phyloP scores from a whole-genome alignment of 805 yeast genomes.

The Zygoascus flipseniorum region DNA sequence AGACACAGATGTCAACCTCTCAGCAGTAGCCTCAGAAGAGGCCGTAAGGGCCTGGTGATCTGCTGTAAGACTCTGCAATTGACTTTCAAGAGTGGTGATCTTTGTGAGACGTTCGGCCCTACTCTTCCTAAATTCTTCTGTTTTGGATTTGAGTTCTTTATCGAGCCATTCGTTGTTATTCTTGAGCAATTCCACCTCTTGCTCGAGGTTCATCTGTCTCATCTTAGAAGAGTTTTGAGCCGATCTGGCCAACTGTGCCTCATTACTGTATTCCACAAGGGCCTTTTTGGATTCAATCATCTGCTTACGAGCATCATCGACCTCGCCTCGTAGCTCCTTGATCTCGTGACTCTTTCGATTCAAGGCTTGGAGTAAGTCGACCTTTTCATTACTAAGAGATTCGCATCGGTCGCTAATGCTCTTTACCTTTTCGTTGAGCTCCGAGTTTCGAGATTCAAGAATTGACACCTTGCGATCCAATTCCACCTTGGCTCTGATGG shows the following conservation, averaged over 20 bases:
- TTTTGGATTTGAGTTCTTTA: constrained; percentile 29
- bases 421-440: not conserved
- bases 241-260: constrained; percentile 29
- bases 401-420: constrained; percentile 12
- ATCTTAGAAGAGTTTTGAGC: constrained; percentile 25
- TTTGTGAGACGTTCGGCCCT: constrained; percentile 27
- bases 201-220: constrained; percentile 32
- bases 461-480: constrained; percentile 30
- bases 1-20: constrained; percentile 32
- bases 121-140: constrained; percentile 26
- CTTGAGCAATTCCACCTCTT: constrained; percentile 36
- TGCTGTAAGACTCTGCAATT: constrained; percentile 31
- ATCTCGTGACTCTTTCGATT: constrained; percentile 25
- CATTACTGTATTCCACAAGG: constrained; percentile 33
- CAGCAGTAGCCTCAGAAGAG: constrained; percentile 27
- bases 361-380: constrained; percentile 21
- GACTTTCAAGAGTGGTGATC: constrained; percentile 27
- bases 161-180: constrained; percentile 37
- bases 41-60: constrained; percentile 23
- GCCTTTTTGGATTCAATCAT: constrained; percentile 34
- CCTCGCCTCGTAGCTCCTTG: constrained; percentile 31
- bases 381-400: constrained; percentile 19
- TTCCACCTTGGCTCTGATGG: constrained; percentile 32
- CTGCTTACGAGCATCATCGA: constrained; percentile 28
- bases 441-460: constrained; percentile 2